Percentiles rank a stretch among this genome's conserved stretches.
phyloP scores from a whole-genome alignment of 1,139 yeast genomes.

The Debaryomycetaceae sp. region DNA sequence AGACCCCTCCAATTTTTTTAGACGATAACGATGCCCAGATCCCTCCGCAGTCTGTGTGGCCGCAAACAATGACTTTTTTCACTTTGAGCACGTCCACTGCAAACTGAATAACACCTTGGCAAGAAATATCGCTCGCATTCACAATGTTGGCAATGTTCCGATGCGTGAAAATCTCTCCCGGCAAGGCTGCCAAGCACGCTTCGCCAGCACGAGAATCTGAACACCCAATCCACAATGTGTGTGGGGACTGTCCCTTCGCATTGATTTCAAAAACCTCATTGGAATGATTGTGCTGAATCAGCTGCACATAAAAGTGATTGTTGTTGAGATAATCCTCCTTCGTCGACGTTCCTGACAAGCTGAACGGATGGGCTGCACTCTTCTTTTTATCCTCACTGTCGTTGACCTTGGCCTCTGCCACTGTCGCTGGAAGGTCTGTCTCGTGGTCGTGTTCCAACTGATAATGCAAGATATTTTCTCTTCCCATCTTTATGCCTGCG shows the following conservation, averaged over 20 bases:
- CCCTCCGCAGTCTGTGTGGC: constrained; percentile 99
- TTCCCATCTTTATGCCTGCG: constrained; percentile 30
- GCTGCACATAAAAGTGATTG: constrained; percentile 66
- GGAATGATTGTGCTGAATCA: constrained; percentile 58
- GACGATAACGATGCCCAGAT: constrained; percentile 80
- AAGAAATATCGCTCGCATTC: constrained; percentile 66
- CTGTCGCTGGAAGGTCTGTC: constrained; percentile 25
- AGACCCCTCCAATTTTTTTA: constrained; percentile 67
- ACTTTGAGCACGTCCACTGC: constrained; percentile 88
- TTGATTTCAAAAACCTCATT: constrained; percentile 61
- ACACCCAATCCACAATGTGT: constrained; percentile 94
- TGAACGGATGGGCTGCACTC: constrained; percentile 46
- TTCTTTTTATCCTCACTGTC: constrained; percentile 7
- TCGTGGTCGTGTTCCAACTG: constrained; percentile 42
- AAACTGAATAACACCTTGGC: constrained; percentile 83
- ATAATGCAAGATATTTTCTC: constrained; percentile 42
- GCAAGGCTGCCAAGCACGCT: constrained; percentile 70
- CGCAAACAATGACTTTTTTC: constrained; percentile 81
- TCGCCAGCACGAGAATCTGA: constrained; percentile 93
- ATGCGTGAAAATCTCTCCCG: constrained; percentile 94
- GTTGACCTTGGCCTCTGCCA: constrained; percentile 7
- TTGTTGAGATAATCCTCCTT: constrained; percentile 64
- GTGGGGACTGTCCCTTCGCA: constrained; percentile 87
- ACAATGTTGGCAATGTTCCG: constrained; percentile 89
- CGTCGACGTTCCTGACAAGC: constrained; percentile 53